These are phyloP conservation scores for Phalaenopsis aphrodite DNA, from an alignment of 106 monocot genomes.

Conservation along the genomic window DNA sequence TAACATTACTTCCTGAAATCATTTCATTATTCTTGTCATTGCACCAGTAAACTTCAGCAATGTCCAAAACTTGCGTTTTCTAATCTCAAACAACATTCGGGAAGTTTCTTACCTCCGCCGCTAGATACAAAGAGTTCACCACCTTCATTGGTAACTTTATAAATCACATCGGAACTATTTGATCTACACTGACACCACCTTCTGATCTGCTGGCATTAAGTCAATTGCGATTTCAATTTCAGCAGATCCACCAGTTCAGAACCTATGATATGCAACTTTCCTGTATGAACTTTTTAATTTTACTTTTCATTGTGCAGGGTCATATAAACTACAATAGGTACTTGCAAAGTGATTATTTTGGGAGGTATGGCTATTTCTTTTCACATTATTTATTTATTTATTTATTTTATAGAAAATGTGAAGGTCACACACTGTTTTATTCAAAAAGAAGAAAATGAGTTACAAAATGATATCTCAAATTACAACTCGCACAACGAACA, in stretches of 20 bases:
- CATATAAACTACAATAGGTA: neutral
- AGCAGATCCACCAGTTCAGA: neutral
- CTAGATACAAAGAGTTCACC: slow-evolving; percentile 1
- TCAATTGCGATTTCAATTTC: neutral
- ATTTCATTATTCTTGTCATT: neutral
- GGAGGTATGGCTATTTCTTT: neutral
- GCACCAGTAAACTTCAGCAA: slow-evolving; percentile 26
- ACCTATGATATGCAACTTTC: neutral
- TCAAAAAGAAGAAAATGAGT: no score
- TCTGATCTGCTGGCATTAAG: neutral
- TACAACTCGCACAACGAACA: no score
- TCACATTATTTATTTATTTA: no score
- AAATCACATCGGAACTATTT: slow-evolving; percentile 1
- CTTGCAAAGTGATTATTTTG: neutral
- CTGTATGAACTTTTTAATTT: neutral
- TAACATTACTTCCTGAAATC: slow-evolving; percentile 3
- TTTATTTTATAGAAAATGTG: no score
- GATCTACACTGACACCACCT: neutral
- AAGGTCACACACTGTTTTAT: no score
- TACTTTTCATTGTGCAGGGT: neutral
- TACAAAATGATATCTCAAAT: no score
- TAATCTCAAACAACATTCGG: slow-evolving; percentile 15
- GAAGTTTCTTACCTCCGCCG: slow-evolving; percentile 37
- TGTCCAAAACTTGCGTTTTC: neutral
- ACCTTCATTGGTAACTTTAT: slow-evolving; percentile 7